These are phyloP conservation scores for Podila clonocystis DNA, from an alignment of 192 early-diverging fungal genomes.

Conservation along the genomic window DNA sequence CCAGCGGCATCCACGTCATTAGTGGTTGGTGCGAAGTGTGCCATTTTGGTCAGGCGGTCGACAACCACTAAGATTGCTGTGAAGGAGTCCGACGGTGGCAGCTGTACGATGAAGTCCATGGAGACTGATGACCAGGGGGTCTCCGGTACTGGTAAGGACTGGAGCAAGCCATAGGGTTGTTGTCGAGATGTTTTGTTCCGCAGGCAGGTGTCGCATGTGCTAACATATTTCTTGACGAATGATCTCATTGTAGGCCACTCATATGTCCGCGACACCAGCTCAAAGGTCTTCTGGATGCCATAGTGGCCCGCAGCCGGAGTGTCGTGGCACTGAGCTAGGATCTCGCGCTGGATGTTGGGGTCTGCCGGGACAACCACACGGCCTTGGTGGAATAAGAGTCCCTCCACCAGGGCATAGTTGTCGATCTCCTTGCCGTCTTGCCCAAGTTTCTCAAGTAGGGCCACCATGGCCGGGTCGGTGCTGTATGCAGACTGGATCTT, in stretches of 20 bases:
- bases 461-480: too few relatives aligned
- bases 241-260: constrained; percentile 49
- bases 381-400: constrained; percentile 13
- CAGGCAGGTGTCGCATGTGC: constrained; percentile 40
- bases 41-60: constrained; percentile 52
- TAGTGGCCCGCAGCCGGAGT: constrained; percentile 43
- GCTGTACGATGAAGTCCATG: constrained; percentile 55
- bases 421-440: too few relatives aligned
- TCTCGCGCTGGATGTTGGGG: background rate
- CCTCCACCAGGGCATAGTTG: constrained; percentile 6
- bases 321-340: constrained; percentile 44
- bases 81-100: constrained; percentile 18
- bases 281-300: constrained; percentile 43
- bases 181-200: constrained; percentile 31
- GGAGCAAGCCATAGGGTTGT: constrained; percentile 47
- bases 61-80: constrained; percentile 56
- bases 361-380: constrained; percentile 15
- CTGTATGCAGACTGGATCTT: too few relatives aligned
- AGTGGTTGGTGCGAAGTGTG: constrained; percentile 9
- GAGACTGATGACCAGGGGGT: constrained; percentile 52
- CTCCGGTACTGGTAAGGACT: constrained; percentile 34
- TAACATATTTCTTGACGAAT: constrained; percentile 42
- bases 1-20: constrained; percentile 5
- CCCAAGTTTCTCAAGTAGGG: too few relatives aligned
- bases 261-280: constrained; percentile 34